These are phyloP conservation scores for Cryptosporidium tyzzeri DNA, from an alignment of 169 alveolate species.

Conservation along the genomic window DNA sequence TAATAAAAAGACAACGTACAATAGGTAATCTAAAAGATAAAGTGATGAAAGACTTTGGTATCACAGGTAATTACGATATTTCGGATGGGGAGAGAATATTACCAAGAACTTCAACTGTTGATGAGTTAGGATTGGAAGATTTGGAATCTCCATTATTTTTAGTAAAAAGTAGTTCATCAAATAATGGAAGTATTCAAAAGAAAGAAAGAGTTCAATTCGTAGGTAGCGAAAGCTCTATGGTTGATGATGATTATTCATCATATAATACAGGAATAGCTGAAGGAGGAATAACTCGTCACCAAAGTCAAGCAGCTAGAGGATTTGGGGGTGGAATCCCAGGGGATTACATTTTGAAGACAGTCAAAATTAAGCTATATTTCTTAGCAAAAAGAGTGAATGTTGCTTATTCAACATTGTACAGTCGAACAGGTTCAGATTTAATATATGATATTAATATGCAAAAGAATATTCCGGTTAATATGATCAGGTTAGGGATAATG, in stretches of 20 bases:
- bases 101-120: slow-evolving; percentile 16
- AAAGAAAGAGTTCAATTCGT: not conserved
- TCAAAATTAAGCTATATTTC: slow-evolving; percentile 56
- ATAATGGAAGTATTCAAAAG: not conserved
- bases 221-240: not conserved
- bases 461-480: slow-evolving; percentile 51
- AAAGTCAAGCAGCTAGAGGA: not conserved
- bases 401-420: slow-evolving; percentile 47
- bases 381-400: slow-evolving; percentile 66
- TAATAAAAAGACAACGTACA: slow-evolving; percentile 23
- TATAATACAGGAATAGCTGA: not conserved
- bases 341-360: slow-evolving; percentile 55
- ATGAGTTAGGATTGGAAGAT: slow-evolving; percentile 49
- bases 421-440: slow-evolving; percentile 61
- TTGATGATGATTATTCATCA: not conserved
- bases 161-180: not conserved
- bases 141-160: slow-evolving; percentile 22
- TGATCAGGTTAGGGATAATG: slow-evolving; percentile 41
- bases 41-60: slow-evolving; percentile 25
- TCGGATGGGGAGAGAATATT: slow-evolving; percentile 40
- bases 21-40: slow-evolving; percentile 1
- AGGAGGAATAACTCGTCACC: not conserved
- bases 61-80: not conserved
- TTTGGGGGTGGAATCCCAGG: slow-evolving; percentile 57
- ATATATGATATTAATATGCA: slow-evolving; percentile 64